Percentiles rank a stretch among this genome's conserved stretches.
Conservation (phyloP, 2,329 filamentous ascomycete genomes). For the Kalmusia sp. region DNA sequence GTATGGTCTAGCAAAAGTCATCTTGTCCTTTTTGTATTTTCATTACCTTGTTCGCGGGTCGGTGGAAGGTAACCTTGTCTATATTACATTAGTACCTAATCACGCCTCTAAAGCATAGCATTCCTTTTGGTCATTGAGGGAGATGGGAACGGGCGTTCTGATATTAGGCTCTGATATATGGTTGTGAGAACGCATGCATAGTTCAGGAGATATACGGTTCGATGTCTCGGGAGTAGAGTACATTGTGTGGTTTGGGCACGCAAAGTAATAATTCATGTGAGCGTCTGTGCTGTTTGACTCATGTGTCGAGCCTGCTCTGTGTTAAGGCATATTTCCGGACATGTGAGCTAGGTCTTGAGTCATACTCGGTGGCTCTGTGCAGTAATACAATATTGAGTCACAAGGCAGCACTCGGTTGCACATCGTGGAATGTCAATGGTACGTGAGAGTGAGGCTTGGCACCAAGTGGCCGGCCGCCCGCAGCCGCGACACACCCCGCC, state of each 20-base stretch:
- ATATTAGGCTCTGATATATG: neutral
- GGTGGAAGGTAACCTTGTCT: conserved; percentile 12
- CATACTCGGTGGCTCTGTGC: neutral
- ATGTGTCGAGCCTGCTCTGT: neutral
- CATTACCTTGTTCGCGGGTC: conserved; percentile 12
- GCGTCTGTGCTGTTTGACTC: conserved; percentile 3
- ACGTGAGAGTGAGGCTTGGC: conserved; percentile 1
- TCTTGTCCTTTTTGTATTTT: neutral
- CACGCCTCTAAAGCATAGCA: conserved; percentile 19
- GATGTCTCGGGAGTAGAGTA: neutral
- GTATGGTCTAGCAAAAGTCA: conserved; percentile 17
- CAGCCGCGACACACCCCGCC: conserved; percentile 10
- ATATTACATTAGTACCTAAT: conserved; percentile 18
- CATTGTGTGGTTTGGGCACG: neutral
- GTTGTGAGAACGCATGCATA: neutral
- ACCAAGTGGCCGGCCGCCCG: conserved; percentile 4
- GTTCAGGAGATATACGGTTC: neutral
- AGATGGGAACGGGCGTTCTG: neutral
- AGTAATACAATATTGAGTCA: neutral
- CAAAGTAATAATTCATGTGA: conserved; percentile 7
- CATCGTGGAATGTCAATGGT: neutral
- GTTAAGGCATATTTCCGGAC: neutral
- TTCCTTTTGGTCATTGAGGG: conserved; percentile 14
- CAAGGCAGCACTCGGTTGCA: too few species aligned
- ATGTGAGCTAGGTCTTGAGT: neutral